A percentile compares a stretch with the other conserved stretches of the same genome.
These are phyloP conservation scores for Hylodesmum podocarpum DNA, from an alignment of 306 rosid species.

Conservation along the genomic window DNA sequence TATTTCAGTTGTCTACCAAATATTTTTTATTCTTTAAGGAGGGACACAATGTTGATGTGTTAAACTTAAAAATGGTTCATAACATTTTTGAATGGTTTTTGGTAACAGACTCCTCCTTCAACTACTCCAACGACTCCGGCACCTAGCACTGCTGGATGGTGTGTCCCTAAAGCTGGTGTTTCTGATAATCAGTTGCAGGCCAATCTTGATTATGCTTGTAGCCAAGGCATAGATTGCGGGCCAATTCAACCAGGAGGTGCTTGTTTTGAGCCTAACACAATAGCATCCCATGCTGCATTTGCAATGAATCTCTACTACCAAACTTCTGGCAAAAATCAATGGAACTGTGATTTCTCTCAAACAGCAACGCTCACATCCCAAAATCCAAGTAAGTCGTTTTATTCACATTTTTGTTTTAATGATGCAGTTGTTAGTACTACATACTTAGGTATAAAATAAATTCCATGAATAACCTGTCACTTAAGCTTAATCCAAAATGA, in stretches of 20 bases:
- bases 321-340: constrained; percentile 44
- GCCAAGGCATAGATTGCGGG: constrained; percentile 78
- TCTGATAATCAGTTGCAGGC: constrained; percentile 68
- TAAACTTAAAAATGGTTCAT: background rate
- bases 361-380: constrained; percentile 70
- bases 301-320: constrained; percentile 96
- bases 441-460: background rate
- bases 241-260: constrained; percentile 83
- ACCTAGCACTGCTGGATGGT: constrained; percentile 58
- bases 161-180: constrained; percentile 65
- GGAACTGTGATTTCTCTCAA: constrained; percentile 93
- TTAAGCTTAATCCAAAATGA: background rate
- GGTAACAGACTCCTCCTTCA: constrained; percentile 45
- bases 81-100: background rate
- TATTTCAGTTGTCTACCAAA: too few relatives aligned
- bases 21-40: too few relatives aligned
- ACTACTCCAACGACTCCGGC: constrained; percentile 43
- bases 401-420: constrained; percentile 7
- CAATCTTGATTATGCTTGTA: constrained; percentile 74
- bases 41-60: background rate
- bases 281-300: constrained; percentile 77
- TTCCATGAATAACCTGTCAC: background rate
- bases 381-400: constrained; percentile 72
- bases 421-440: background rate
- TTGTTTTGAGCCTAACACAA: constrained; percentile 79